phyloP scores from a whole-genome alignment of 495 filamentous ascomycete species.

The Penicillium cosmopolitanum region DNA sequence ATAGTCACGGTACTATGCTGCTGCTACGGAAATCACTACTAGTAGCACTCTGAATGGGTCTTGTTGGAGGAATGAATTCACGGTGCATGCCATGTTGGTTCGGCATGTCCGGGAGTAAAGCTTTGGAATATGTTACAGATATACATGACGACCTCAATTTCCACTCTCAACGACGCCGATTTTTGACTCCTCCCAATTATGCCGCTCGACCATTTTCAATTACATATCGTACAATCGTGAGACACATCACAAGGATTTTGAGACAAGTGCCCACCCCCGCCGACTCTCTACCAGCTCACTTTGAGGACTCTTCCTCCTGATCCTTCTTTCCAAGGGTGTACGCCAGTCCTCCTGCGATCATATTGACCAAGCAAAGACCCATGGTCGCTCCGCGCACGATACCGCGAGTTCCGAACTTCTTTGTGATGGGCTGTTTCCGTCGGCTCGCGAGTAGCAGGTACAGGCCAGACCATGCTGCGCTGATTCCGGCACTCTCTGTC shows the following conservation, averaged over 20 bases:
- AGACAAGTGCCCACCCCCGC: neutral
- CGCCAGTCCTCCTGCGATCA: conserved; percentile 68
- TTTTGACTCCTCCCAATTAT: neutral
- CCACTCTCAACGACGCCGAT: neutral
- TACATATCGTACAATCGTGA: conserved; percentile 28
- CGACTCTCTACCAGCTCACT: neutral
- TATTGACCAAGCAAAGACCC: conserved; percentile 69
- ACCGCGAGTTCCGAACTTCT: conserved; percentile 69
- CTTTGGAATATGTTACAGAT: too few relatives aligned
- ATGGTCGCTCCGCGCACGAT: conserved; percentile 72
- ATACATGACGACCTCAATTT: neutral
- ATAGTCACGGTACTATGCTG: too few relatives aligned
- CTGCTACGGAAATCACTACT: too few relatives aligned
- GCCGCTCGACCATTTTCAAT: neutral
- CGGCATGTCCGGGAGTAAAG: too few relatives aligned
- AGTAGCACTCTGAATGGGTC: too few relatives aligned
- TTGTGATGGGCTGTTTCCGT: conserved; percentile 59
- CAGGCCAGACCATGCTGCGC: conserved; percentile 82
- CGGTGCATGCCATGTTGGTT: too few relatives aligned
- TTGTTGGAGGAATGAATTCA: too few relatives aligned
- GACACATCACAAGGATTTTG: neutral
- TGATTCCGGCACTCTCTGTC: conserved; percentile 80
- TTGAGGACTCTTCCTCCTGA: conserved; percentile 45
- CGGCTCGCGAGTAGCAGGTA: conserved; percentile 79
- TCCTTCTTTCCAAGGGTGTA: conserved; percentile 68